Evolutionary conservation across 768 basidiomycete genomes (phyloP), one percentile per base, ranked within the genome.

Genomic region (Pholiota molesta): DNA sequence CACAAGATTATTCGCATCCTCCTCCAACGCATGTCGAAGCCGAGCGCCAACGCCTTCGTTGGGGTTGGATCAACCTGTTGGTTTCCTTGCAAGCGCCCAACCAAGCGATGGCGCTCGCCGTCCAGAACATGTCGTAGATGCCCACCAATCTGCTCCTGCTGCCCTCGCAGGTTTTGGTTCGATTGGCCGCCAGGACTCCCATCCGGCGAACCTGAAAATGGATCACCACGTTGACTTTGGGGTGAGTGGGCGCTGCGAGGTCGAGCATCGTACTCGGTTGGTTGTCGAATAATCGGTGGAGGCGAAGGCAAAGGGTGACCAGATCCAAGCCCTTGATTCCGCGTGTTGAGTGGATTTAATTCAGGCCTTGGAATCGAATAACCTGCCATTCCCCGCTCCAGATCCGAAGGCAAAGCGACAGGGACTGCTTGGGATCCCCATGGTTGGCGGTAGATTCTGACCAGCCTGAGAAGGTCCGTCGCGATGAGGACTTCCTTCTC

Each of bases 341-440:
- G 19, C 13, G 47, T 49, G 13, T 49, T 26, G 23, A 49, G n/a
- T 23, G 19, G 47, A 49, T 49, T 49, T 26, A 49, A n/a, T 13
- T 37, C 35, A 3, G 53, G 53, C 26, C 33, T 26, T 29, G 53
- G 13, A 0, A 5, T 37, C 31, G 57, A 35, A 28, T 49, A 51
- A 11, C 57, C 35, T 51, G 33, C 47, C 29, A 51, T 23, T 26
- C 57, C 57, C 17, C 23, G 57, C 21, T 58, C 57, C 19, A 52
- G 21, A 39, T 49, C 45, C 31, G 57, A 58, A 2, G 57, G 35
- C 6, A 47, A 58, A 23, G 45, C 26, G 23, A 14, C 14, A 35
- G 29, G 26, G 14, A 47, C 21, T 19, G n/a, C 17, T 21, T 45
- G 56, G 0, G 19, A 17, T 21, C 13, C 23, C 19, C 23, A 8